phyloP scores from a whole-genome alignment of 208 protist genomes.

The Acanthamoeba triangularis region DNA sequence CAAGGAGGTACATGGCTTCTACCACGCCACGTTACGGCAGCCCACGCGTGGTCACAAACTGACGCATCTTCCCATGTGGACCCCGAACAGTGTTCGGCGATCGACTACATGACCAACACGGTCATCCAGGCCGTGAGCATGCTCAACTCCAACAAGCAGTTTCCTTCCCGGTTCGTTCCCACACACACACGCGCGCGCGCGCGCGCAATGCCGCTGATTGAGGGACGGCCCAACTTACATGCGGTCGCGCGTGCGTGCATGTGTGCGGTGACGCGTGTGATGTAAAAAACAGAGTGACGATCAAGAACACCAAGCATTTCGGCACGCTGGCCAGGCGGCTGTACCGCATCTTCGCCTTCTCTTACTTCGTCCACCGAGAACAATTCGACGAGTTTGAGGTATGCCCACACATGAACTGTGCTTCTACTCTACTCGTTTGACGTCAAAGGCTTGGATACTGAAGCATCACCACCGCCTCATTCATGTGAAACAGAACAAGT shows the following conservation, averaged over 20 bases:
- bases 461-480: no score
- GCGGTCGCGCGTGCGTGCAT: no score
- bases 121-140: constrained; percentile 23
- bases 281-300: constrained; percentile 8
- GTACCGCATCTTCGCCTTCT: constrained; percentile 70
- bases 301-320: constrained; percentile 76
- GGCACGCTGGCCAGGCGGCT: constrained; percentile 55
- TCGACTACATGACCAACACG: constrained; percentile 74
- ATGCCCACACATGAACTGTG: neutral
- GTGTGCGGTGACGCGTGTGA: neutral
- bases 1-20: constrained; percentile 62
- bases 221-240: no score
- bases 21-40: no score
- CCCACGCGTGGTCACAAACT: no score
- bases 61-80: neutral
- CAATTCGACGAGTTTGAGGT: constrained; percentile 75
- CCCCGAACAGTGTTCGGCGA: constrained; percentile 46
- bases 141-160: constrained; percentile 70
- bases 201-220: neutral
- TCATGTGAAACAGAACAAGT: constrained; percentile 28
- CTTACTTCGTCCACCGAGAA: constrained; percentile 24
- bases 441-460: no score
- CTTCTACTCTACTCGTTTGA: no score
- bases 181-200: neutral
- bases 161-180: constrained; percentile 49